Evolutionary conservation across 176 grass and related monocot species (phyloP).

Genomic region (maize (Zea mays)): DNA sequence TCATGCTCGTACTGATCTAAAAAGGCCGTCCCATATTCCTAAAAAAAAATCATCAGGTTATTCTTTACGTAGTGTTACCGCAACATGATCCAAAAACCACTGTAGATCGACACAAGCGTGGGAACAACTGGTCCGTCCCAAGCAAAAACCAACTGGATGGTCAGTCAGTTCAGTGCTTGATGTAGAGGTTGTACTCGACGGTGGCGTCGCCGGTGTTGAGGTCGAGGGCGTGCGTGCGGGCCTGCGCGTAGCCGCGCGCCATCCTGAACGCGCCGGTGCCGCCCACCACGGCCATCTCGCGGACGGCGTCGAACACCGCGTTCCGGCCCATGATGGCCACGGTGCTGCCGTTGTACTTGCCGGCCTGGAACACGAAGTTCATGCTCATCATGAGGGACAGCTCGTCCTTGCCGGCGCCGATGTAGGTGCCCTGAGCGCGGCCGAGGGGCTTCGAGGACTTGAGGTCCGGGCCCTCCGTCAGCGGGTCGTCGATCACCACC

Average conservation of each 20-base stretch:
- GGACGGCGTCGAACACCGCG: background rate
- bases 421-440: background rate
- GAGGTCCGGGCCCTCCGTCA: conserved; percentile 34
- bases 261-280: background rate
- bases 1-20: too few species aligned
- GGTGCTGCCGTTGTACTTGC: background rate
- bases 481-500: conserved; percentile 59
- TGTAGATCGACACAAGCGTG: too few species aligned
- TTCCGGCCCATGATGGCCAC: background rate
- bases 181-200: conserved; percentile 14
- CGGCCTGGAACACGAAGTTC: background rate
- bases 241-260: background rate
- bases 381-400: background rate
- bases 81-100: too few species aligned
- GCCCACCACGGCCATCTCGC: background rate
- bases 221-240: background rate
- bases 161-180: background rate
- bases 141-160: too few species aligned
- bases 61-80: too few species aligned
- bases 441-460: background rate
- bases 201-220: background rate
- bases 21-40: too few species aligned
- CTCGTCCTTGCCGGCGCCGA: background rate
- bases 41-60: too few species aligned
- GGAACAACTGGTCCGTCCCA: too few species aligned